A percentile compares a stretch with the other conserved stretches of the same genome.
phyloP scores from a whole-genome alignment of 2,329 filamentous ascomycete genomes.

The Verticillium tricorpus region DNA sequence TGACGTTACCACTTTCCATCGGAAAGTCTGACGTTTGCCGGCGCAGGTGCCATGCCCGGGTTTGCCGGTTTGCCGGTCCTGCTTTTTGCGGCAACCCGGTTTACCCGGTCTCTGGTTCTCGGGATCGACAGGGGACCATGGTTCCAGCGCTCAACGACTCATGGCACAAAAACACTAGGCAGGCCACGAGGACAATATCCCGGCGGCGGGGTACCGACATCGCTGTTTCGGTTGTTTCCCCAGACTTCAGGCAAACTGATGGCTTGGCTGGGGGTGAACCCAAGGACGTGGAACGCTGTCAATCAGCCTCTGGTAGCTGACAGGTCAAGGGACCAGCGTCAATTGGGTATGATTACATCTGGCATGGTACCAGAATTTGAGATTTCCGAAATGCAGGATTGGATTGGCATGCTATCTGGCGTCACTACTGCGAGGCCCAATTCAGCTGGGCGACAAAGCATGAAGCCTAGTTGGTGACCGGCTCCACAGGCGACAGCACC shows the following conservation, averaged over 20 bases:
- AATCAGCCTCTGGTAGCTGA: too few species aligned
- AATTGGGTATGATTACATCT: too few species aligned
- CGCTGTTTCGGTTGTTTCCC: neutral
- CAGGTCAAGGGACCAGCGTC: too few species aligned
- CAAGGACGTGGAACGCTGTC: too few species aligned
- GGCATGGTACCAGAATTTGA: too few species aligned
- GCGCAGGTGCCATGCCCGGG: neutral
- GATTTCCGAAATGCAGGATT: too few species aligned
- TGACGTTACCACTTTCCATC: neutral
- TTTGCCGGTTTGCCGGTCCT: neutral
- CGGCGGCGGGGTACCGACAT: neutral
- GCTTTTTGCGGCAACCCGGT: neutral
- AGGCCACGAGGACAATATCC: neutral
- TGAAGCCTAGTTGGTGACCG: neutral
- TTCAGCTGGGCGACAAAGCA: neutral
- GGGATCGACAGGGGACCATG: neutral
- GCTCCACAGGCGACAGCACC: slow-evolving; percentile 13
- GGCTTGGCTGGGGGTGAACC: neutral
- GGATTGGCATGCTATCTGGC: too few species aligned
- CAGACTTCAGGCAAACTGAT: neutral
- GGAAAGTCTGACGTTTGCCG: neutral
- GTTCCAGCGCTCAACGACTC: neutral
- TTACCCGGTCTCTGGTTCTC: neutral
- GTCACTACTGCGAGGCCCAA: too few species aligned
- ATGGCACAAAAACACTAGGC: neutral